Percentiles rank a stretch among this genome's conserved stretches.
Conservation (phyloP, 768 basidiomycete species). For the Imleria badia region DNA sequence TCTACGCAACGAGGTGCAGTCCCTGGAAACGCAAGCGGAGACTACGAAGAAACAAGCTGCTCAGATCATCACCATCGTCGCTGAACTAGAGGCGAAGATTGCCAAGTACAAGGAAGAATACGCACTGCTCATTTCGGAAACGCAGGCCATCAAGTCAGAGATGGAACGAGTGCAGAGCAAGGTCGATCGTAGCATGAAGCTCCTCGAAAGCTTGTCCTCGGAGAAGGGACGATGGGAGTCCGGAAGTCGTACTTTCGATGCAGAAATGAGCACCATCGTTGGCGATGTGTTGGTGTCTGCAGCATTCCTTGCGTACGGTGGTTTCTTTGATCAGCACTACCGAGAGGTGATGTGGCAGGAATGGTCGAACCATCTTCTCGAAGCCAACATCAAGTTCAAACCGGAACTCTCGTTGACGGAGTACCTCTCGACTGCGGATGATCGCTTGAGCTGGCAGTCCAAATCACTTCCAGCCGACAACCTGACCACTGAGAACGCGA, state of each 20-base stretch:
- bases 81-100: constrained; percentile 91
- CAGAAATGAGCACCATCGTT: constrained; percentile 97
- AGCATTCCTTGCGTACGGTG: constrained; percentile 94
- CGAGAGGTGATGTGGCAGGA: constrained; percentile 97
- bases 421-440: constrained; percentile 95
- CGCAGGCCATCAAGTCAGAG: constrained; percentile 93
- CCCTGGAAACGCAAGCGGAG: constrained; percentile 88
- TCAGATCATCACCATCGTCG: constrained; percentile 88
- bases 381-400: constrained; percentile 91
- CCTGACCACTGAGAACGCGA: constrained; percentile 97
- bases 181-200: constrained; percentile 94
- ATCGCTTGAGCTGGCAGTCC: constrained; percentile 93
- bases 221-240: constrained; percentile 93
- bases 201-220: constrained; percentile 91
- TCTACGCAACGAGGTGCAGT: constrained; percentile 91
- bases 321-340: constrained; percentile 98
- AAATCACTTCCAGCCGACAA: constrained; percentile 95
- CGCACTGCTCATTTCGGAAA: constrained; percentile 93
- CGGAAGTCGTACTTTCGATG: constrained; percentile 93
- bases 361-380: constrained; percentile 86
- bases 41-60: constrained; percentile 93
- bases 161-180: constrained; percentile 98
- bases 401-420: constrained; percentile 89
- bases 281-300: constrained; percentile 95
- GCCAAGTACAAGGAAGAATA: constrained; percentile 96